These are phyloP conservation scores for Parascedosporium putredinis DNA, from an alignment of 2,329 filamentous ascomycete species.

Conservation along the genomic window DNA sequence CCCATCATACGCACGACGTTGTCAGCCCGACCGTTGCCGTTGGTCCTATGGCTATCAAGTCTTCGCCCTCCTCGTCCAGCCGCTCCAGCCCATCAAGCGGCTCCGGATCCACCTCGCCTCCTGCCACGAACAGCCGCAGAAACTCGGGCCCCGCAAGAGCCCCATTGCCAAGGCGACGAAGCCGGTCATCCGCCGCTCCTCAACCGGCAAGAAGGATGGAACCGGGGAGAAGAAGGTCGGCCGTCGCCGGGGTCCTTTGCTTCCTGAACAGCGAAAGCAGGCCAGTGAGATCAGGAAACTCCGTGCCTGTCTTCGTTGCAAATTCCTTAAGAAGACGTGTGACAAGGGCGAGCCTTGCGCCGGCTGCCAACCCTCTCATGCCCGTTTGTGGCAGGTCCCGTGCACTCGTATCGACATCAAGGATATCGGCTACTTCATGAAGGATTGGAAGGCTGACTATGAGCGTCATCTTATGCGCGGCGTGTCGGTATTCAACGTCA, in stretches of 20 bases:
- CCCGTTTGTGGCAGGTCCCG: conserved; percentile 91
- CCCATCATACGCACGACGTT: conserved; percentile 34
- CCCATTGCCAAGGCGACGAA: conserved; percentile 59
- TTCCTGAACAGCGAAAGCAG: conserved; percentile 90
- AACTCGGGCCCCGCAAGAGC: conserved; percentile 66
- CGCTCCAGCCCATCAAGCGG: conserved; percentile 52
- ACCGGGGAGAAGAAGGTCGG: conserved; percentile 84
- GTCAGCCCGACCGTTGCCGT: conserved; percentile 60
- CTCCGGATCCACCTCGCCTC: conserved; percentile 48
- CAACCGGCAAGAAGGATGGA: conserved; percentile 67
- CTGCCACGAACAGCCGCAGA: conserved; percentile 53
- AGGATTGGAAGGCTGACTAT: conserved; percentile 97
- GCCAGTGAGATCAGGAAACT: conserved; percentile 94
- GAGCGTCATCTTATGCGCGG: conserved; percentile 80
- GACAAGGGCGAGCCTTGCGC: conserved; percentile 95
- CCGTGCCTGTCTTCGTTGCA: conserved; percentile 86
- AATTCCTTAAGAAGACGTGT: conserved; percentile 98
- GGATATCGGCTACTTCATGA: conserved; percentile 97
- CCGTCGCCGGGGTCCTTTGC: conserved; percentile 75
- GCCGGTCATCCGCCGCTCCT: conserved; percentile 70
- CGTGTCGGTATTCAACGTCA: conserved; percentile 90
- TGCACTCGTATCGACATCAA: conserved; percentile 98
- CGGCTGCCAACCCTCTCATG: conserved; percentile 91
- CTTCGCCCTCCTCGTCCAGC: conserved; percentile 35
- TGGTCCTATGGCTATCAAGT: conserved; percentile 60